Conservation (phyloP, 148 eudicot genomes). For the Vaccinium darrowii region DNA sequence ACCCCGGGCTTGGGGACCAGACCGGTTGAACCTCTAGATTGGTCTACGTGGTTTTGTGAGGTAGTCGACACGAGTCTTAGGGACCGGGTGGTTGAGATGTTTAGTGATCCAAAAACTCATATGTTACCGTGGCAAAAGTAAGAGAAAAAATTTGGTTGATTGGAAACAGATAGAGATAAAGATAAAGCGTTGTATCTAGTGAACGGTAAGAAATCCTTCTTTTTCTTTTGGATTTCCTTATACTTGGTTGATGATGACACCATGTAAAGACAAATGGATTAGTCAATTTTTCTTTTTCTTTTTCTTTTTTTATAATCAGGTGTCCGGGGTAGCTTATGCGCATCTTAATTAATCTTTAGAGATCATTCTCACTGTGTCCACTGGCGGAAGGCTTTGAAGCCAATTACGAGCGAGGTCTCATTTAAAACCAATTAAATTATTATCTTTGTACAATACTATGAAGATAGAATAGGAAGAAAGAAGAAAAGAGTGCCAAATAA, state of each 20-base stretch:
- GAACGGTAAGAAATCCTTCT: background rate
- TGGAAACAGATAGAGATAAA: background rate
- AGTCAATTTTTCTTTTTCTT: background rate
- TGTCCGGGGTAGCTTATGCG: background rate
- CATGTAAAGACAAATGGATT: background rate
- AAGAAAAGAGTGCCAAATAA: no score
- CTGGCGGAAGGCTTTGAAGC: no score
- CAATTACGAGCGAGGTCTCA: no score
- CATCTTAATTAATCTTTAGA: background rate
- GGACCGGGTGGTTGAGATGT: conserved; percentile 28
- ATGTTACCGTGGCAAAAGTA: conserved; percentile 38
- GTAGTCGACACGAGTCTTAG: conserved; percentile 37
- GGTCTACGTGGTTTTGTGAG: conserved; percentile 52
- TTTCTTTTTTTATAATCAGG: background rate
- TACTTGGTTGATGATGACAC: background rate
- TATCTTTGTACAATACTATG: no score
- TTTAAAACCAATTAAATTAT: no score
- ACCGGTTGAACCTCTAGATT: conserved; percentile 45
- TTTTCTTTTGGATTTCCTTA: background rate
- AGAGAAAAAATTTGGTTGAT: background rate
- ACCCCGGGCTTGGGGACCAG: conserved; percentile 57
- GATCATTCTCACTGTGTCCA: no score
- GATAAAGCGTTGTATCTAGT: background rate
- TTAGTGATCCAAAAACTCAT: conserved; percentile 21
- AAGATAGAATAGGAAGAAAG: no score